phyloP scores from a whole-genome alignment of 2,329 filamentous ascomycete species.

The Pseudogymnoascus pannorum region DNA sequence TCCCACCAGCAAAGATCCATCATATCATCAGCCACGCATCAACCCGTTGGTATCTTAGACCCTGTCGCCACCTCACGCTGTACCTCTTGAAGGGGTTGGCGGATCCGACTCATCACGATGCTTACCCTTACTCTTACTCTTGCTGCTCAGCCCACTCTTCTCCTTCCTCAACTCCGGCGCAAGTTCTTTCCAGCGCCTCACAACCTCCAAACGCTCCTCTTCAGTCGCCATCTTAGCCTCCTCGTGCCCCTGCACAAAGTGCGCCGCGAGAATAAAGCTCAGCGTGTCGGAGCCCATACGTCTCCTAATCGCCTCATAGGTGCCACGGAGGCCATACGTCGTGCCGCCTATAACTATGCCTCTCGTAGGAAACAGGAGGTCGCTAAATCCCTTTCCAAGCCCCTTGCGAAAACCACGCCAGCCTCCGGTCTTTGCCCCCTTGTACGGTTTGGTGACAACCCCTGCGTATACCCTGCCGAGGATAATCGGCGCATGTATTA shows the following conservation, averaged over 20 bases:
- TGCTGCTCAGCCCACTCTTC: constrained; percentile 10
- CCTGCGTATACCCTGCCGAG: constrained; percentile 15
- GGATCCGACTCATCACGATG: not conserved
- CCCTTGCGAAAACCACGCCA: constrained; percentile 16
- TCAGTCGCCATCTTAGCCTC: constrained; percentile 20
- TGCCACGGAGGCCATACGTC: constrained; percentile 19
- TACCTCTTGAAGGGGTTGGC: not conserved
- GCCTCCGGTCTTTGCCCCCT: constrained; percentile 13
- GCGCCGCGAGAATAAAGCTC: constrained; percentile 25
- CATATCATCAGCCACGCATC: not conserved
- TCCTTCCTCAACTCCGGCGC: constrained; percentile 15
- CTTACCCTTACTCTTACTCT: constrained; percentile 11
- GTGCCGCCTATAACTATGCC: constrained; percentile 16
- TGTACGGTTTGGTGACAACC: constrained; percentile 15
- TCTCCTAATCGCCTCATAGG: constrained; percentile 23
- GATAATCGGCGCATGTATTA: constrained; percentile 15
- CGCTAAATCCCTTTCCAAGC: constrained; percentile 13
- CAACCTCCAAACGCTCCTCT: constrained; percentile 22
- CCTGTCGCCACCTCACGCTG: not conserved
- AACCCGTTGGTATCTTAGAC: not conserved
- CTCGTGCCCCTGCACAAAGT: constrained; percentile 24
- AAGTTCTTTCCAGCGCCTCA: constrained; percentile 21
- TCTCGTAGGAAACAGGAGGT: constrained; percentile 14
- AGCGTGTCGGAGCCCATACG: constrained; percentile 20
- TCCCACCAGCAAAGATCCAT: not conserved